Conservation (phyloP, 2,329 filamentous ascomycete genomes). For the Pseudocercospora macadamiae region DNA sequence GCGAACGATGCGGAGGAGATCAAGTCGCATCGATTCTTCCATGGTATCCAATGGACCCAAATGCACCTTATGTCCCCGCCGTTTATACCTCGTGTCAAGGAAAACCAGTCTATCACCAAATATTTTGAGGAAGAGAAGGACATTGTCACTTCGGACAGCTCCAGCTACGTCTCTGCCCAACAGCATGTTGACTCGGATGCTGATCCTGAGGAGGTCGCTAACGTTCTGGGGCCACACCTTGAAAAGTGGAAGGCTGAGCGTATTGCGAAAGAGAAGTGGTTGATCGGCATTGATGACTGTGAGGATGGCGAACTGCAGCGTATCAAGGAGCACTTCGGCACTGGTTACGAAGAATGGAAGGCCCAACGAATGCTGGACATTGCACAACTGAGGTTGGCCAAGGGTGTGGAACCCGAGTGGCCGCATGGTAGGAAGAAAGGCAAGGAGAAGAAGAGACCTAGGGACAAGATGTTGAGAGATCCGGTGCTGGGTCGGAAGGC, state of each 20-base stretch:
- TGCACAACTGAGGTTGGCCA: constrained; percentile 25
- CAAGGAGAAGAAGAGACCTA: constrained; percentile 73
- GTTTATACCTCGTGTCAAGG: constrained; percentile 72
- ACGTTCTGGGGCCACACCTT: constrained; percentile 18
- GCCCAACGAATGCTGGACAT: constrained; percentile 31
- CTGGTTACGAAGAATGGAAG: constrained; percentile 36
- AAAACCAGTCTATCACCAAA: constrained; percentile 62
- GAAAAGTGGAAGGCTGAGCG: constrained; percentile 30
- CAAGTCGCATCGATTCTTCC: constrained; percentile 86
- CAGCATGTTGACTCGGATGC: constrained; percentile 26
- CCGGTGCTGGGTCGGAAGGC: constrained; percentile 65
- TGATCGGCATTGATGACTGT: constrained; percentile 36
- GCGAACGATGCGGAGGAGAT: constrained; percentile 85
- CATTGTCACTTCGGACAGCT: constrained; percentile 51
- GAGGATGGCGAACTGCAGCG: constrained; percentile 34
- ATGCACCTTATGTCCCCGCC: constrained; percentile 73
- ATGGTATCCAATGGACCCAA: constrained; percentile 74
- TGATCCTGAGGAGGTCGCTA: constrained; percentile 16
- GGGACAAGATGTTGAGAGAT: constrained; percentile 82
- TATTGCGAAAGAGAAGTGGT: constrained; percentile 32
- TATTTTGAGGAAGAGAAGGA: constrained; percentile 87
- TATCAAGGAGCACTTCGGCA: constrained; percentile 37
- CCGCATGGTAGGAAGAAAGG: constrained; percentile 31
- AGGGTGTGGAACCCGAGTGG: constrained; percentile 15
- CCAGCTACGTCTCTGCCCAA: constrained; percentile 30